Percentiles rank a stretch among this genome's conserved stretches.
Evolutionary conservation across 225 moss, liverwort and hornwort genomes (phyloP).

Genomic region (Bryoerythrophyllum caledonicum): DNA sequence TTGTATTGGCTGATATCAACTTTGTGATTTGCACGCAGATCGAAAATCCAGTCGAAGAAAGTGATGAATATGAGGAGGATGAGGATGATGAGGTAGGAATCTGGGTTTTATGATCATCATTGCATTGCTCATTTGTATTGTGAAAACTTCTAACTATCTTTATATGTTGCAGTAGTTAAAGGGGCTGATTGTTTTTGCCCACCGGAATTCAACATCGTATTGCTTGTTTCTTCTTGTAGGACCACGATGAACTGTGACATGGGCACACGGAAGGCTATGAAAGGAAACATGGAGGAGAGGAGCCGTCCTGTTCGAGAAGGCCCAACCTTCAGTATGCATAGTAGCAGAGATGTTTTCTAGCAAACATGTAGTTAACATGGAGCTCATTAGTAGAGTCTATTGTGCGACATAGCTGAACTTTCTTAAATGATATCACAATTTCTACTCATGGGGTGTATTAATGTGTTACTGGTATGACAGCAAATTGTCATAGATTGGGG

Average conservation of each 20-base stretch:
- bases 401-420: not conserved
- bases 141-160: not conserved
- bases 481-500: too few species aligned
- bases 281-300: slow-evolving; percentile 7
- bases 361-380: not conserved
- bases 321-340: not conserved
- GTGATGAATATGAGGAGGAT: slow-evolving; percentile 33
- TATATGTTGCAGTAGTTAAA: not conserved
- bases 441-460: not conserved
- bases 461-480: not conserved
- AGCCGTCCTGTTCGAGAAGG: not conserved
- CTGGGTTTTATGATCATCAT: not conserved
- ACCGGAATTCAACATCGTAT: not conserved
- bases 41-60: slow-evolving; percentile 14
- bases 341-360: slow-evolving; percentile 1
- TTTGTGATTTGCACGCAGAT: slow-evolving; percentile 18
- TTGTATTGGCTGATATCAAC: slow-evolving; percentile 16
- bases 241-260: slow-evolving; percentile 40
- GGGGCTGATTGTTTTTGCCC: not conserved
- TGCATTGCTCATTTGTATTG: not conserved
- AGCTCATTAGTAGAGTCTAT: not conserved
- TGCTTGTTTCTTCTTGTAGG: slow-evolving; percentile 27
- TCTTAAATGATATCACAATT: not conserved
- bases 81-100: slow-evolving; percentile 38
- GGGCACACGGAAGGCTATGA: not conserved